Base-by-base conservation (phyloP, 2,329 filamentous ascomycete genomes). In the Neocatenulostroma microsporum region DNA sequence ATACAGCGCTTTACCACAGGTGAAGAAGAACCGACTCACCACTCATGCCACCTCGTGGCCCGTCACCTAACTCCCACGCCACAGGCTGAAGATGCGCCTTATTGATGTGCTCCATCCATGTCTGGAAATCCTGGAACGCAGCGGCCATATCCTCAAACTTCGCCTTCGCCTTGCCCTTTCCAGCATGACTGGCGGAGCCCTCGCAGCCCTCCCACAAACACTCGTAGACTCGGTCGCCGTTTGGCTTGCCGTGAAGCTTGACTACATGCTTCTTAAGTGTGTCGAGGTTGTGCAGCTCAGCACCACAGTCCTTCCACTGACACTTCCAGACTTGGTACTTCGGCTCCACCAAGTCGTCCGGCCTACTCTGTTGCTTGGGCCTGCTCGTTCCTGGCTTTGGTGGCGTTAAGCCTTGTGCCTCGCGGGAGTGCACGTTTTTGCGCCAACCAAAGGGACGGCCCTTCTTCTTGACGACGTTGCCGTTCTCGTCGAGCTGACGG, bases 241-340 rank as follows among this genome's bases (percentile, higher is more conserved):
- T 59, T 17, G 54, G 45, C 28, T 57, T 58, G 15, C 62, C 57
- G 47, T 82, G 78, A 3, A 72, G 55, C 47, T 76, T 79, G 34
- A 64, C 52, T 5, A 78, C 56, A 52, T 82, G 78, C 39, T 72
- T 73, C 42, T 69, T 69, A 5, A 82, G 58, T 0, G 71, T 74
- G 7, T 71, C 68, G 11, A 80, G 55, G 46, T 80, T 81, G 55
- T 82, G 78, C 4, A 82, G 59, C 44, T 78, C 67, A 0, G 72
- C 69, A 3, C 57, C 55, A 51, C 78, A 82, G 2, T 60, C 56
- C 34, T 67, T 57, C 78, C 77, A 82, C 27, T 62, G 55, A 55
- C 78, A 82, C 37, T 65, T 63, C 51, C 69, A 82, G 5, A 73
- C 64, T 33, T 62, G 60, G 39, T 63, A 67, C 20, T 54, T 50